Conservation (phyloP, 2,329 filamentous ascomycete genomes). For the Neoarthrinium moseri region DNA sequence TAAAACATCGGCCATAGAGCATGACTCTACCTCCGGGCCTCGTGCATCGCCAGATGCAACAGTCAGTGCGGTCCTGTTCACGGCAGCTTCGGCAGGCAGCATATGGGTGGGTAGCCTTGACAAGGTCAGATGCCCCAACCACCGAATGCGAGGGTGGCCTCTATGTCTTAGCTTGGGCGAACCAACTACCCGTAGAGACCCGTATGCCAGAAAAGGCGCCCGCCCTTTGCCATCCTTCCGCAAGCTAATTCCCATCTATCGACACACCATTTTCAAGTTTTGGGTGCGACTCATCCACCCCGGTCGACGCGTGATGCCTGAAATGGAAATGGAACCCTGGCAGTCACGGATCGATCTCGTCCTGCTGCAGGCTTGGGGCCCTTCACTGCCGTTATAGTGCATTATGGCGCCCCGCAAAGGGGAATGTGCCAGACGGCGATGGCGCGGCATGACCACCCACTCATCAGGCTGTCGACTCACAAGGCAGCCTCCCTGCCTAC, state of each 20-base stretch:
- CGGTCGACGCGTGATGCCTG: constrained; percentile 8
- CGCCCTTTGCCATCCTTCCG: background rate
- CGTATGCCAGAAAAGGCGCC: background rate
- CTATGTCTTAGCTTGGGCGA: constrained; percentile 9
- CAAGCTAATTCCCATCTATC: constrained; percentile 2
- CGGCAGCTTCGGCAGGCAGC: constrained; percentile 8
- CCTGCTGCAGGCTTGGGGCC: background rate
- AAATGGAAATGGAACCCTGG: background rate
- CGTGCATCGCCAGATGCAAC: constrained; percentile 8
- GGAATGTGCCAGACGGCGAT: background rate
- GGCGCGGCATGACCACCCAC: constrained; percentile 10
- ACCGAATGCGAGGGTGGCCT: constrained; percentile 1
- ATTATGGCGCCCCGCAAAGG: background rate
- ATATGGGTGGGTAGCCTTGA: background rate
- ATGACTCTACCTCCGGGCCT: constrained; percentile 5
- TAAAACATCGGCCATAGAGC: constrained; percentile 1
- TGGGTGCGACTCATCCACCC: constrained; percentile 5
- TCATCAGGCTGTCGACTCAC: constrained; percentile 9
- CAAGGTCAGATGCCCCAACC: background rate
- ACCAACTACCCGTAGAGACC: background rate
- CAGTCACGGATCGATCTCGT: background rate
- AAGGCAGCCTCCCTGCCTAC: constrained; percentile 5
- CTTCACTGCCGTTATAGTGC: constrained; percentile 6
- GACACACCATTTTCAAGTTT: background rate
- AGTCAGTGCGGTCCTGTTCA: background rate